Evolutionary conservation across 2,329 filamentous ascomycete species (phyloP), one percentile per base, ranked within the genome.

Genomic region (Epichloe hybrida): DNA sequence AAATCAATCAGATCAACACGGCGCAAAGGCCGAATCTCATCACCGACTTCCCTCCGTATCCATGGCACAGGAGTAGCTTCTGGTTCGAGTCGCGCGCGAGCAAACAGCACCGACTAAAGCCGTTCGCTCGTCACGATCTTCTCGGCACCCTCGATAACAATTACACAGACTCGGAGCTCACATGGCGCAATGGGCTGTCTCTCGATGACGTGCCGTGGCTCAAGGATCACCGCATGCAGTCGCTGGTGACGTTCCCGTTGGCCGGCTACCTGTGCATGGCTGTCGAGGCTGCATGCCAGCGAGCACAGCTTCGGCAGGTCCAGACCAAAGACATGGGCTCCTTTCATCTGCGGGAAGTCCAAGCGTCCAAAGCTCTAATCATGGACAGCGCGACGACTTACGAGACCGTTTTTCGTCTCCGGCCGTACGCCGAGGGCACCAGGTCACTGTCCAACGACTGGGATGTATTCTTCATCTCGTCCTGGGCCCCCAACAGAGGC

Each of bases 171-270:
- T 53, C 69, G 3, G 70, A 75, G 55, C 71, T 72, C 0, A 69
- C 64, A 0, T 77, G 75, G 74, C 64, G 73, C 39, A 75, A 75
- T 52, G 66, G 71, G 20, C 57, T 77, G 34, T 66, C 66, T 7
- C 54, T 71, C 0, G 71, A 74, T 42, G 72, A 76, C 48, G 57
- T 76, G 0, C 75, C 81, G 1, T 83, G 81, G 68, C 67, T 80
- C 4, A 69, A 74, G 44, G 75, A 81, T 56, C 80, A 83, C 63
- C 66, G 65, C 50, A 74, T 83, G 61, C 76, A 81, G 56, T 76
- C 72, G 11, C 62, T 78, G 34, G 72, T 70, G 2, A 71, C 79
- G 36, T 80, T 77, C 58, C 76, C 79, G 31, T 68, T 77, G 37
- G 69, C 75, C 1, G 79, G 73, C 3, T 76, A 72, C 49, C 59